These are phyloP conservation scores for Penicillium atrosanguineum DNA, from an alignment of 495 filamentous ascomycete species.

Conservation along the genomic window DNA sequence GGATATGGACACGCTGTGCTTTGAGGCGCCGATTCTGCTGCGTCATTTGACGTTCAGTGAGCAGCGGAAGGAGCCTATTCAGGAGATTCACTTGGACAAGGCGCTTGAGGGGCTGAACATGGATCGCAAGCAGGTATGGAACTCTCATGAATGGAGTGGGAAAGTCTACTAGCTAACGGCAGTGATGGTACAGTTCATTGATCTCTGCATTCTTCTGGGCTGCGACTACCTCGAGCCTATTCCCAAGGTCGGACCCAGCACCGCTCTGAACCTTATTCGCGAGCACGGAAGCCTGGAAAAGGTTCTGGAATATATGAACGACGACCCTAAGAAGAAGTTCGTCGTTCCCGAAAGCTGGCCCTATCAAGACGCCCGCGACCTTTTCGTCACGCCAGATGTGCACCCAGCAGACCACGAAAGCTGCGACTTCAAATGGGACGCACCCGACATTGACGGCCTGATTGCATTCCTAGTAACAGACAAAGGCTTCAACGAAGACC, in stretches of 20 bases:
- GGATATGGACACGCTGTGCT: slow-evolving; percentile 99
- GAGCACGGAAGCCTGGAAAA: slow-evolving; percentile 85
- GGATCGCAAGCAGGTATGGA: slow-evolving; percentile 72
- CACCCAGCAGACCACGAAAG: slow-evolving; percentile 77
- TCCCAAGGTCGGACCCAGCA: slow-evolving; percentile 86
- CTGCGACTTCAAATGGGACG: slow-evolving; percentile 97
- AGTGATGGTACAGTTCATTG: slow-evolving; percentile 68
- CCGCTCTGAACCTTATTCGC: slow-evolving; percentile 87
- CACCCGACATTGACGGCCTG: slow-evolving; percentile 83
- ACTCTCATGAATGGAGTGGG: neutral
- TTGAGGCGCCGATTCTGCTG: slow-evolving; percentile 85
- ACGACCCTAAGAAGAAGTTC: slow-evolving; percentile 74
- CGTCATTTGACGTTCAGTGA: slow-evolving; percentile 95
- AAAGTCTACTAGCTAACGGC: neutral
- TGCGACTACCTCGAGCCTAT: slow-evolving; percentile 98
- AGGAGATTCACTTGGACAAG: slow-evolving; percentile 84
- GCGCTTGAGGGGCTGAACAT: slow-evolving; percentile 82
- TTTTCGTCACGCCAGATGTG: slow-evolving; percentile 89
- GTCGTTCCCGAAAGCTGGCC: slow-evolving; percentile 90
- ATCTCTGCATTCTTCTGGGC: slow-evolving; percentile 95
- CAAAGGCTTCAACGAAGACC: slow-evolving; percentile 95
- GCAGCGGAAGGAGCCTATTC: slow-evolving; percentile 95
- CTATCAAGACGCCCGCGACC: slow-evolving; percentile 81
- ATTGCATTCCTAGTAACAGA: slow-evolving; percentile 85
- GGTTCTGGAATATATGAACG: slow-evolving; percentile 73